phyloP scores from a whole-genome alignment of 2,329 filamentous ascomycete genomes.

The Ilyonectria sp. region DNA sequence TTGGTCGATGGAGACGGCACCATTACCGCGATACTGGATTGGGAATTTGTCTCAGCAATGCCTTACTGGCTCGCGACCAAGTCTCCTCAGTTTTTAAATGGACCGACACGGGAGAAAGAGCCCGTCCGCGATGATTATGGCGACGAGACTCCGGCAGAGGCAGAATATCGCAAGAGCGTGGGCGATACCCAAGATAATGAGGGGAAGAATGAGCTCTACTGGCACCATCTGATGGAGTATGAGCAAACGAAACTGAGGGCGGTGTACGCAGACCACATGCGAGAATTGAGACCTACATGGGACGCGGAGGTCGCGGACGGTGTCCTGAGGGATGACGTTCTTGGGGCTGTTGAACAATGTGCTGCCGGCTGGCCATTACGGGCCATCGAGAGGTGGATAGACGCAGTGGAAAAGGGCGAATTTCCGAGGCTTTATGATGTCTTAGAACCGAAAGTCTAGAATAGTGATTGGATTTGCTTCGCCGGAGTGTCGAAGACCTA shows the following conservation, averaged over 20 bases:
- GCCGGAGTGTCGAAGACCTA: background rate
- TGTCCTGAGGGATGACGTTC: slow-evolving; percentile 51
- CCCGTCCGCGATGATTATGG: slow-evolving; percentile 51
- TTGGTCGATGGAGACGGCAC: slow-evolving; percentile 54
- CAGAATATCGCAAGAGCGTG: slow-evolving; percentile 8
- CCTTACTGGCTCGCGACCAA: slow-evolving; percentile 57
- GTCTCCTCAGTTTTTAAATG: slow-evolving; percentile 54
- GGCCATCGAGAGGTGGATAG: slow-evolving; percentile 9
- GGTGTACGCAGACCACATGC: slow-evolving; percentile 51
- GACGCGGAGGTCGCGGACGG: slow-evolving; percentile 39
- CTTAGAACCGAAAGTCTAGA: slow-evolving; percentile 4
- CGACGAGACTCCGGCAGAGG: slow-evolving; percentile 44
- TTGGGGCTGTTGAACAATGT: slow-evolving; percentile 13
- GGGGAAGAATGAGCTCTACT: slow-evolving; percentile 57
- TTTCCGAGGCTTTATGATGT: slow-evolving; percentile 14
- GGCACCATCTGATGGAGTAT: slow-evolving; percentile 57
- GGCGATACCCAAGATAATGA: slow-evolving; percentile 53
- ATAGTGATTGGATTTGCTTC: background rate
- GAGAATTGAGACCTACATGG: slow-evolving; percentile 52
- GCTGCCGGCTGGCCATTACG: slow-evolving; percentile 1
- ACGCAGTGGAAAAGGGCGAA: slow-evolving; percentile 14
- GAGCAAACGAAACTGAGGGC: slow-evolving; percentile 56
- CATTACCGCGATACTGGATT: slow-evolving; percentile 58
- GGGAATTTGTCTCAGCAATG: slow-evolving; percentile 59
- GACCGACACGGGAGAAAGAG: slow-evolving; percentile 46